phyloP scores from a whole-genome alignment of 768 basidiomycete genomes.

The Boletus pseudopeckii region DNA sequence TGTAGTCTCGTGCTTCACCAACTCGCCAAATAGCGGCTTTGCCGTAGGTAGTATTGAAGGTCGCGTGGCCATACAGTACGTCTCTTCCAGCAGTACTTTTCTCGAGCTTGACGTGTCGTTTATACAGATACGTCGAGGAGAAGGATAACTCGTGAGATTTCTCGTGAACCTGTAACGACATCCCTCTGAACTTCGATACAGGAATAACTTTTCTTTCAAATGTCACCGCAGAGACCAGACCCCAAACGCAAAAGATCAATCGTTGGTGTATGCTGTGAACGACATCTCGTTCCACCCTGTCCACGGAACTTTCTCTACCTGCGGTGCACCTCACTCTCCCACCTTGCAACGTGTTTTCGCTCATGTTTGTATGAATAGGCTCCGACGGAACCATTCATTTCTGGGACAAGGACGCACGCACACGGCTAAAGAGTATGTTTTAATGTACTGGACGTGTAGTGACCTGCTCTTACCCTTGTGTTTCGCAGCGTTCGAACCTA shows the following conservation, averaged over 20 bases:
- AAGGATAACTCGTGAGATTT: conserved; percentile 65
- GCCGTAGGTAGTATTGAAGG: conserved; percentile 87
- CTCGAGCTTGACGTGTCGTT: background rate
- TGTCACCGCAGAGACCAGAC: conserved; percentile 64
- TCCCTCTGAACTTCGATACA: conserved; percentile 20
- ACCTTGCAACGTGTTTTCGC: conserved; percentile 18
- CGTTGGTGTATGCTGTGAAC: conserved; percentile 79
- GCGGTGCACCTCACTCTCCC: conserved; percentile 42
- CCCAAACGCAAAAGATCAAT: conserved; percentile 58
- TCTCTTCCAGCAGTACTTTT: conserved; percentile 14
- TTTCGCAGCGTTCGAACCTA: conserved; percentile 65
- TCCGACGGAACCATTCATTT: conserved; percentile 87
- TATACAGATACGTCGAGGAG: conserved; percentile 75
- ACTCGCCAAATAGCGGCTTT: conserved; percentile 63
- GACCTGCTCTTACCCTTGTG: conserved; percentile 1
- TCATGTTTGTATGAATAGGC: conserved; percentile 38
- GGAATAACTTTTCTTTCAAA: conserved; percentile 87
- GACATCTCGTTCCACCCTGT: conserved; percentile 83
- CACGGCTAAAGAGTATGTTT: conserved; percentile 77
- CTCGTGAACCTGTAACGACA: background rate
- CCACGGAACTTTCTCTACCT: conserved; percentile 83
- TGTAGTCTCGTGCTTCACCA: conserved; percentile 78
- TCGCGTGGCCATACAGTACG: conserved; percentile 93
- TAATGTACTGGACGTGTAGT: background rate
- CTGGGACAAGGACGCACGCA: conserved; percentile 93